Evolutionary conservation across 2,329 filamentous ascomycete species (phyloP), one percentile per base, ranked within the genome.

Genomic region (Westerdykella ornata): DNA sequence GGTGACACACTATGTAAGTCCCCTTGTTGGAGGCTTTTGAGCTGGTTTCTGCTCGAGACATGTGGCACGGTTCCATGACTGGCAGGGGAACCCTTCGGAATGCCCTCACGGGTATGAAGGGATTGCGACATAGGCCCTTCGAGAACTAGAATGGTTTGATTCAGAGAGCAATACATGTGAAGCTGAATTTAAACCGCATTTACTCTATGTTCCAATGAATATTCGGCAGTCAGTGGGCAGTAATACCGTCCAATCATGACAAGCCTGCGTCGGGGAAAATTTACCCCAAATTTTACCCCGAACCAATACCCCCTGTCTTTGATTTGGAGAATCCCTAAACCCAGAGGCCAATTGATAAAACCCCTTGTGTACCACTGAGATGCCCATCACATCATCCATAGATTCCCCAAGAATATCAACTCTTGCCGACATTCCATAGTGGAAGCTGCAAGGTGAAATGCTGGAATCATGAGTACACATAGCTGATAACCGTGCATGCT

Each of bases 371-470:
- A 37, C 12, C 13, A 36, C 39, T 35, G 11, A 16, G 19, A 30
- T 37, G 12, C 18, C 29, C 36, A 4, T 26, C 22, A 8, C 22
- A 8, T 3, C 22, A 11, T 11, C 22, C 12, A 26, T 26, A 7
- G 12, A 26, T 26, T 9, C 22, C 22, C 7, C 22, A 26, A 7
- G 12, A 26, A 26, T 26, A 26, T 11, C 22, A 26, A 26, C 12
- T 37, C 19, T 37, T 30, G 4, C 39, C 39, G 39, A 17, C n/a
- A 42, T 42, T 18, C 39, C 39, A 42, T 38, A 38, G 35, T 42
- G 19, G 26, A 22, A 16, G 13, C 42, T 41, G 42, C 42, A 44
- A 40, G 38, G 32, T 26, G 37, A 26, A 7, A 9, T 26, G 8
- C 22, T 8, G 22, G 22, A 26, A 26, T 26, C 22, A 4, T 4